phyloP scores from a whole-genome alignment of 2,329 filamentous ascomycete species.

The Trichoderma sp. region DNA sequence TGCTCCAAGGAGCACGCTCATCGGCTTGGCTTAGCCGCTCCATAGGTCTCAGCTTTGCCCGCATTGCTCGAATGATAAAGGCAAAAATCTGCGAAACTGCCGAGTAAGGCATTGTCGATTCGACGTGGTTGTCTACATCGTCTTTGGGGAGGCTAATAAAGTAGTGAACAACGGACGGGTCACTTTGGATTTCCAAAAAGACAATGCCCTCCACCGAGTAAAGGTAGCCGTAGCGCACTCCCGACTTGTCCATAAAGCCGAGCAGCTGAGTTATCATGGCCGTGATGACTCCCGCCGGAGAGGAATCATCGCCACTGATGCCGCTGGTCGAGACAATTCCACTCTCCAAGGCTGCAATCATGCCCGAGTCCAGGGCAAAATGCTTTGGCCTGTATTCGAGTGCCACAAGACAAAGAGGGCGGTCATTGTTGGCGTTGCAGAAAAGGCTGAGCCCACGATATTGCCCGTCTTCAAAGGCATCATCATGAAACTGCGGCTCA shows the following conservation, averaged over 20 bases:
- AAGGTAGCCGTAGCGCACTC: constrained; percentile 41
- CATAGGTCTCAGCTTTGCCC: constrained; percentile 29
- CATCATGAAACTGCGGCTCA: constrained; percentile 33
- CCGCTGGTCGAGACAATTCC: neutral
- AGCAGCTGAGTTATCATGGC: constrained; percentile 44
- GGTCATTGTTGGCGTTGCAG: constrained; percentile 13
- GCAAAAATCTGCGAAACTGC: constrained; percentile 45
- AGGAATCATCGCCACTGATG: neutral
- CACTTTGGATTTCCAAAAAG: constrained; percentile 39
- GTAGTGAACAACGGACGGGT: constrained; percentile 31
- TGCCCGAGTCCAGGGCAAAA: constrained; percentile 37
- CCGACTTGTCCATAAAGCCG: constrained; percentile 41
- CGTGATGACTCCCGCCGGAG: constrained; percentile 32
- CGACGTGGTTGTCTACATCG: constrained; percentile 6
- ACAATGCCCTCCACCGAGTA: constrained; percentile 38
- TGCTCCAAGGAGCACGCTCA: constrained; percentile 37
- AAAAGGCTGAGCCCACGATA: constrained; percentile 34
- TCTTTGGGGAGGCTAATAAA: neutral
- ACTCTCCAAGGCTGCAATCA: constrained; percentile 25
- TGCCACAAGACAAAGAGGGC: constrained; percentile 32
- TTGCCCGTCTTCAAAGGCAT: constrained; percentile 26
- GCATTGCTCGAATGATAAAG: constrained; percentile 41
- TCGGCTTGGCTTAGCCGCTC: constrained; percentile 36
- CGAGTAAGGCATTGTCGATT: constrained; percentile 39
- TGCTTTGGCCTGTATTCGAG: constrained; percentile 43